Percentiles rank a stretch among this genome's conserved stretches.
Evolutionary conservation across 352 stramenopile genomes (phyloP).

Genomic region (Phytophthora litchii): DNA sequence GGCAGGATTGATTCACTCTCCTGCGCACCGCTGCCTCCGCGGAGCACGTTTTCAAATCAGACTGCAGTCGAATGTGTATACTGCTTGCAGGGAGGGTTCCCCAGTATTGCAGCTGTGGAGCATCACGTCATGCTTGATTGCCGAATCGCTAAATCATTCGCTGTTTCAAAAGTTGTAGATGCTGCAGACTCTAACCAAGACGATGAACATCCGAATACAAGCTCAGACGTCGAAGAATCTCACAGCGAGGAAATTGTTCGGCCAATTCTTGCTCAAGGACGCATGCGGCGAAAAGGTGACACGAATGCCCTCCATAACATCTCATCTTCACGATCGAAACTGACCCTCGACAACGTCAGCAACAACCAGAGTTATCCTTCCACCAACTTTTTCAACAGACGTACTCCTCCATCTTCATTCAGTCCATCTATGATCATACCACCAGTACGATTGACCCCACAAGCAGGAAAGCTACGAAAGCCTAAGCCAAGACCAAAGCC

Average conservation of each 20-base stretch:
- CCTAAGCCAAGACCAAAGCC: conserved; percentile 13
- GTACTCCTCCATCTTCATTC: not conserved
- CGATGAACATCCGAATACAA: not conserved
- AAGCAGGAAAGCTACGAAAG: conserved; percentile 14
- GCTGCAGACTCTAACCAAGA: conserved; percentile 19
- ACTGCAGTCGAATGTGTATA: conserved; percentile 48
- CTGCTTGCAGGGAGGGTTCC: conserved; percentile 42
- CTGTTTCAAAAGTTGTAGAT: not conserved
- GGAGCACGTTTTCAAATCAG: not conserved
- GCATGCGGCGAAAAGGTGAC: conserved; percentile 41
- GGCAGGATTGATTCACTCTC: not conserved
- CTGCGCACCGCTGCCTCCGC: not conserved
- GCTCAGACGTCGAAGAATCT: not conserved
- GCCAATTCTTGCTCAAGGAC: conserved; percentile 35
- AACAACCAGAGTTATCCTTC: conserved; percentile 6
- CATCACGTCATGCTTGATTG: conserved; percentile 45
- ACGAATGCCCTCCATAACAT: conserved; percentile 10
- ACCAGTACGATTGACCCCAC: not conserved
- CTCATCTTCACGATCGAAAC: conserved; percentile 2
- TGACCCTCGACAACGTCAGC: not conserved
- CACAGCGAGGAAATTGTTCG: not conserved
- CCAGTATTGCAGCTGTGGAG: conserved; percentile 28
- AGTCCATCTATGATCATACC: not conserved
- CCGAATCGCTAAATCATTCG: conserved; percentile 47
- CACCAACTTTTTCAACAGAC: too few relatives aligned